These are phyloP conservation scores for Sporothrix variecibatus DNA, from an alignment of 2,329 filamentous ascomycete genomes.

Conservation along the genomic window DNA sequence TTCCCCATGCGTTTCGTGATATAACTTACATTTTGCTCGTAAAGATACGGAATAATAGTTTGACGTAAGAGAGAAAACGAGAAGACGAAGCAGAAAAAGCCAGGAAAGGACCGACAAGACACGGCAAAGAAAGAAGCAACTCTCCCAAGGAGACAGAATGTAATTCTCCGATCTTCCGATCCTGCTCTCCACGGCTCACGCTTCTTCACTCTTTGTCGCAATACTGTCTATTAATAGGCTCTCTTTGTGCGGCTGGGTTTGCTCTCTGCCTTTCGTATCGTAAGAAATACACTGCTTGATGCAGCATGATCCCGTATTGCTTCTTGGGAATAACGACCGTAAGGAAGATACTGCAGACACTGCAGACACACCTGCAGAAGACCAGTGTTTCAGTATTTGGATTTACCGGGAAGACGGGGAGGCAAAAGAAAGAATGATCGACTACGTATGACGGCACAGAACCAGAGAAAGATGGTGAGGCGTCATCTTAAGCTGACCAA, in stretches of 20 bases:
- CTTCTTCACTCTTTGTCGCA: background rate
- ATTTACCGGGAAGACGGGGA: background rate
- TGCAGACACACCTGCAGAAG: background rate
- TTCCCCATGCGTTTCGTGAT: background rate
- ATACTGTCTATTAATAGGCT: conserved; percentile 10
- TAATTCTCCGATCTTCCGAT: background rate
- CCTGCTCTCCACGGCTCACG: background rate
- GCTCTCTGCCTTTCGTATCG: background rate
- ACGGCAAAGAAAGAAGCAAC: background rate
- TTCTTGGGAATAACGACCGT: background rate
- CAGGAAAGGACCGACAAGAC: background rate
- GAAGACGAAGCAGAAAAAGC: background rate
- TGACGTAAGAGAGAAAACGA: background rate
- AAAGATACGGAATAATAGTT: background rate
- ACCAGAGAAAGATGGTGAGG: background rate
- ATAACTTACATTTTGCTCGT: background rate
- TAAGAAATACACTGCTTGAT: background rate
- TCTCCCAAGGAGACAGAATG: background rate
- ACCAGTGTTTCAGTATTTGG: conserved; percentile 16
- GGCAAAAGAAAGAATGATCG: background rate
- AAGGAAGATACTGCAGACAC: background rate
- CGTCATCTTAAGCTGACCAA: background rate
- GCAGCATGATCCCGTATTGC: background rate
- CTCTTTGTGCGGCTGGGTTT: background rate
- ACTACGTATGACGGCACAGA: background rate